These are phyloP conservation scores for Saposhnikovia divaricata DNA, from an alignment of 129 eudicot species.

Conservation along the genomic window DNA sequence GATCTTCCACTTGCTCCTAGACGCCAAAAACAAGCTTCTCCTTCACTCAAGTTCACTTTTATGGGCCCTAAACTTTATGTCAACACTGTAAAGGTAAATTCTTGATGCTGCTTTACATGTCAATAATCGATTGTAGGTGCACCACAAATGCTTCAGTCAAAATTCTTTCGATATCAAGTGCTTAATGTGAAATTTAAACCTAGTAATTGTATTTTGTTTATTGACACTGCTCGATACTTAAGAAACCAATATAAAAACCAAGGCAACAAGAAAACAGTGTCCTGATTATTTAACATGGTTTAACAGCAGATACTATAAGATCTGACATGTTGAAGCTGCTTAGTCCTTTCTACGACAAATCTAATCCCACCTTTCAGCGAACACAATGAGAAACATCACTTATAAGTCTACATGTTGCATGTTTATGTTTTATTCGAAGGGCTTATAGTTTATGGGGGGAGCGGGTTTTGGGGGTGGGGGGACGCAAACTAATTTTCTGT, in stretches of 20 bases:
- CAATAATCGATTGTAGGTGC: neutral
- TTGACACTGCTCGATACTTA: neutral
- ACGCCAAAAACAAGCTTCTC: conserved; percentile 68
- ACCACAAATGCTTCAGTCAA: neutral
- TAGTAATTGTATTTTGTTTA: neutral
- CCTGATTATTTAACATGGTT: neutral
- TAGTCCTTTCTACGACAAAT: neutral
- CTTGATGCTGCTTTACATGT: neutral
- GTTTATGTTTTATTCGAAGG: neutral
- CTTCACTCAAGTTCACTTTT: conserved; percentile 72
- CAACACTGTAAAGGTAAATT: conserved; percentile 68
- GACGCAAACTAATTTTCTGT: neutral
- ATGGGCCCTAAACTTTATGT: conserved; percentile 89
- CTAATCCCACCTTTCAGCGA: neutral
- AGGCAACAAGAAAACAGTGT: neutral
- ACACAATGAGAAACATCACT: neutral
- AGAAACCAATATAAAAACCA: neutral
- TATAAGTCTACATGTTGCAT: neutral
- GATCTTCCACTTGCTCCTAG: conserved; percentile 87
- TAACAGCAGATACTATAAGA: neutral
- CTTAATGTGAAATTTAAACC: neutral
- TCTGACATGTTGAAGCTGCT: conserved; percentile 4
- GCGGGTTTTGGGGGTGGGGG: too few species aligned
- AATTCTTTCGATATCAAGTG: neutral
- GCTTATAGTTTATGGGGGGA: neutral